Percentiles rank a stretch among this genome's conserved stretches.
Conservation (phyloP, 331 rosid genomes). For the Dryas integrifolia region DNA sequence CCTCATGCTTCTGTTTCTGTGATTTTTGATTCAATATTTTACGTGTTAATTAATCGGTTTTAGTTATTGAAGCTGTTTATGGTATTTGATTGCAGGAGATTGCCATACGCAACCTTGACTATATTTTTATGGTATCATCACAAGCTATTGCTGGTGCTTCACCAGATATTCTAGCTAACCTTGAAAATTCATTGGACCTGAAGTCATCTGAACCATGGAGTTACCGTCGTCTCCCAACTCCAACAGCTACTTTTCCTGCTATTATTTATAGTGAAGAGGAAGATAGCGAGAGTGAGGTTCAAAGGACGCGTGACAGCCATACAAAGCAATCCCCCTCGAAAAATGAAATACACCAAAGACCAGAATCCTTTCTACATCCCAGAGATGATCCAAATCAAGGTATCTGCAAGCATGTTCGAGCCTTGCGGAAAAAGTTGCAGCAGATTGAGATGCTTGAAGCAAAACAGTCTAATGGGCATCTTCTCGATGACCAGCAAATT, state of each 20-base stretch:
- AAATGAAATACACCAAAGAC: constrained; percentile 45
- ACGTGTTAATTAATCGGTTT: neutral
- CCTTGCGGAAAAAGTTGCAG: constrained; percentile 85
- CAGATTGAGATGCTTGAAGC: constrained; percentile 93
- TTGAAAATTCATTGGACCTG: constrained; percentile 65
- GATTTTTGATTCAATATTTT: neutral
- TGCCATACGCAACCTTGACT: constrained; percentile 83
- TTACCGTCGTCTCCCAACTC: constrained; percentile 81
- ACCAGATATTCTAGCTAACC: constrained; percentile 67
- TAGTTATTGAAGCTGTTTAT: constrained; percentile 2
- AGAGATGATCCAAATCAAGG: constrained; percentile 49
- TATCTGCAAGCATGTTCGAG: constrained; percentile 57
- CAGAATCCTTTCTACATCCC: constrained; percentile 66
- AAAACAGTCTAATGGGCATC: constrained; percentile 66
- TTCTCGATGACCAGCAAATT: constrained; percentile 85
- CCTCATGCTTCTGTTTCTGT: neutral
- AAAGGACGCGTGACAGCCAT: constrained; percentile 51
- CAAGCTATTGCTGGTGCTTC: constrained; percentile 67
- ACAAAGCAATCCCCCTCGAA: constrained; percentile 31
- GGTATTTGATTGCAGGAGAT: constrained; percentile 56
- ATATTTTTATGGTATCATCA: constrained; percentile 64
- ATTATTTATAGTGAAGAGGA: constrained; percentile 83
- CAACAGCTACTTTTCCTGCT: constrained; percentile 87
- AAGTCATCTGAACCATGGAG: constrained; percentile 91
- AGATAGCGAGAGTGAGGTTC: constrained; percentile 56